Percentiles rank a stretch among this genome's conserved stretches.
These are phyloP conservation scores for Pythium inflatum DNA, from an alignment of 352 stramenopile species.

Conservation along the genomic window DNA sequence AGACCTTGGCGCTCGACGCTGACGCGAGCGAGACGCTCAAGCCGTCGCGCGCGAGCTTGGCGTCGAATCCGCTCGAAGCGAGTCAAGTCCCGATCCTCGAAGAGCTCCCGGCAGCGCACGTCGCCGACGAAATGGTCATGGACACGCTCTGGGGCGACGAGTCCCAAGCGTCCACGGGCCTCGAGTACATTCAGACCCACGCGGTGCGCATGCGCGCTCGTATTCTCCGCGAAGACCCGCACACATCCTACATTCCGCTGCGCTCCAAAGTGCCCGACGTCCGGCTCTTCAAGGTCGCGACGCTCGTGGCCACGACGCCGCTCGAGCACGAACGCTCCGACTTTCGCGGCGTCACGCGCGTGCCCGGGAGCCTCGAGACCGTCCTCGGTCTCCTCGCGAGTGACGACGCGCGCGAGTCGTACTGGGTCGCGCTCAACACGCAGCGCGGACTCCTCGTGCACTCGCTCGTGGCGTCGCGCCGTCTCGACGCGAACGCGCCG, in stretches of 20 bases:
- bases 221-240: conserved; percentile 52
- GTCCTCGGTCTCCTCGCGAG: conserved; percentile 61
- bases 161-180: conserved; percentile 36
- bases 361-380: conserved; percentile 60
- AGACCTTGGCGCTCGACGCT: not conserved
- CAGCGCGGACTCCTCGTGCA: conserved; percentile 60
- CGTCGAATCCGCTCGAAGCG: not conserved
- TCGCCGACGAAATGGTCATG: conserved; percentile 39
- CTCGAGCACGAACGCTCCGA: conserved; percentile 48
- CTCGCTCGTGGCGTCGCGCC: conserved; percentile 44
- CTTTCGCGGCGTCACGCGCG: conserved; percentile 69
- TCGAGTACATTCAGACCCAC: conserved; percentile 65
- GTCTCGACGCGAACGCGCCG: conserved; percentile 35
- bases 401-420: conserved; percentile 63
- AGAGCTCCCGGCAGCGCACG: conserved; percentile 18
- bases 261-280: conserved; percentile 65
- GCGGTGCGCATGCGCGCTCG: conserved; percentile 49
- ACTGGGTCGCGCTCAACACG: conserved; percentile 77
- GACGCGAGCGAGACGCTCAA: conserved; percentile 17
- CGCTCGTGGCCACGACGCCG: conserved; percentile 24
- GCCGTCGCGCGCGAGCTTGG: not conserved
- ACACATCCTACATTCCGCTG: conserved; percentile 53
- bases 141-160: conserved; percentile 48
- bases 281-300: conserved; percentile 57
- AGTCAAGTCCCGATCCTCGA: conserved; percentile 5